Conservation (phyloP, 176 grass and related monocot genomes). For the Typha latifolia region DNA sequence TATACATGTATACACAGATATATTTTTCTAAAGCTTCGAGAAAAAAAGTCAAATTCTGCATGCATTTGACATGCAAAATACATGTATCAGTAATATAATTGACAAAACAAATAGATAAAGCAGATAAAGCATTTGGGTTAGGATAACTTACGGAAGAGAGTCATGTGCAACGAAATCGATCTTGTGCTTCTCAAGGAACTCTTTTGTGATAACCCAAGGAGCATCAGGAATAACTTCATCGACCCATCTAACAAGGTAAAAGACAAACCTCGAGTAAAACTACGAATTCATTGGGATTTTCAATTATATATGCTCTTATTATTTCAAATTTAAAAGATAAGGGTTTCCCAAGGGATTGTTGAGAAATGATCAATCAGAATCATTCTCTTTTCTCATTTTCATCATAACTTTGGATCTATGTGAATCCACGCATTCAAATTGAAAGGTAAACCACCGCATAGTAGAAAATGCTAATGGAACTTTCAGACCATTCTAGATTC, state of each 20-base stretch:
- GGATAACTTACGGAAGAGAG: conserved; percentile 72
- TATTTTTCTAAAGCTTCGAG: too few relatives aligned
- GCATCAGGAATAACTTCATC: conserved; percentile 97
- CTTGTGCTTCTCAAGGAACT: conserved; percentile 79
- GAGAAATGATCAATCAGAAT: too few relatives aligned
- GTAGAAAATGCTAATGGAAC: not conserved
- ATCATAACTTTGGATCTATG: not conserved
- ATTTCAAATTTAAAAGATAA: not conserved
- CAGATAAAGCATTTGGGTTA: conserved; percentile 4
- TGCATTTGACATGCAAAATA: too few relatives aligned
- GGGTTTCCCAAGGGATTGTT: too few relatives aligned
- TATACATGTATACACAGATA: not conserved
- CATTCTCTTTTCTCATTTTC: too few relatives aligned
- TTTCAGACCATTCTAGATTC: not conserved
- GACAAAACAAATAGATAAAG: not conserved
- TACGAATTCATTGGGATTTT: not conserved
- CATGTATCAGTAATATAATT: too few relatives aligned
- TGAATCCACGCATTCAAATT: not conserved
- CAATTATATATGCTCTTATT: not conserved
- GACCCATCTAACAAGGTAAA: conserved; percentile 54
- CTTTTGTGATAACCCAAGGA: conserved; percentile 76
- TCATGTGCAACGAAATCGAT: conserved; percentile 89
- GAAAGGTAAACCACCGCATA: not conserved
- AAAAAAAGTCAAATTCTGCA: too few relatives aligned
- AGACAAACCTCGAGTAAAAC: not conserved